Evolutionary conservation across 2,329 filamentous ascomycete genomes (phyloP).

Genomic region (Ascosphaera acerosa): DNA sequence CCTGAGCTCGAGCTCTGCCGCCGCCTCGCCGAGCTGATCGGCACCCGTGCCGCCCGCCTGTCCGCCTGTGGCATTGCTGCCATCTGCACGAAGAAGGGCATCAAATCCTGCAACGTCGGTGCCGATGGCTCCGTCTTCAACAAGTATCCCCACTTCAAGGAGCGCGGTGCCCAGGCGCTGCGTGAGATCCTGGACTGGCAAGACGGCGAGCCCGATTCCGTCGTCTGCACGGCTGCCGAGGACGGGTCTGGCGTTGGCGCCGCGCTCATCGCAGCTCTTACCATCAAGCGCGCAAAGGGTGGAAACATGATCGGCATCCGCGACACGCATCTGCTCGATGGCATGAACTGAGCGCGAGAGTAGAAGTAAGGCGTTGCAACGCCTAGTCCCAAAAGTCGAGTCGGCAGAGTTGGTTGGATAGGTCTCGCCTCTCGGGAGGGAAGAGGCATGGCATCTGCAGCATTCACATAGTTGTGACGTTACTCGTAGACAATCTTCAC

Average conservation of each 20-base stretch:
- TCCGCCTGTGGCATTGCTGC: constrained; percentile 88
- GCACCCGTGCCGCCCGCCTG: constrained; percentile 75
- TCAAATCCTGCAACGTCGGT: constrained; percentile 71
- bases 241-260: constrained; percentile 95
- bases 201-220: constrained; percentile 57
- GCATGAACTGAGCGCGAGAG: constrained; percentile 8
- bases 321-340: constrained; percentile 19
- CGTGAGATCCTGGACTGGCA: constrained; percentile 93
- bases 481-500: no score
- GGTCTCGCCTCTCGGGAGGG: neutral
- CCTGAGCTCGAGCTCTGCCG: constrained; percentile 76
- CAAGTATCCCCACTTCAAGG: constrained; percentile 97
- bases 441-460: neutral
- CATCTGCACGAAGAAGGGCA: constrained; percentile 90
- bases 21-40: constrained; percentile 76
- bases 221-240: constrained; percentile 73
- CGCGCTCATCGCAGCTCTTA: constrained; percentile 63
- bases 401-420: constrained; percentile 3
- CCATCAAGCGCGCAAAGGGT: constrained; percentile 34
- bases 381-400: no score
- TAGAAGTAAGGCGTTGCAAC: neutral
- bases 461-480: no score
- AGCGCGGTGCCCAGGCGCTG: constrained; percentile 64
- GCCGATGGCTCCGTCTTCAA: constrained; percentile 96
- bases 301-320: constrained; percentile 34